phyloP scores from a whole-genome alignment of 768 basidiomycete genomes.

The Pleurotus djamor region DNA sequence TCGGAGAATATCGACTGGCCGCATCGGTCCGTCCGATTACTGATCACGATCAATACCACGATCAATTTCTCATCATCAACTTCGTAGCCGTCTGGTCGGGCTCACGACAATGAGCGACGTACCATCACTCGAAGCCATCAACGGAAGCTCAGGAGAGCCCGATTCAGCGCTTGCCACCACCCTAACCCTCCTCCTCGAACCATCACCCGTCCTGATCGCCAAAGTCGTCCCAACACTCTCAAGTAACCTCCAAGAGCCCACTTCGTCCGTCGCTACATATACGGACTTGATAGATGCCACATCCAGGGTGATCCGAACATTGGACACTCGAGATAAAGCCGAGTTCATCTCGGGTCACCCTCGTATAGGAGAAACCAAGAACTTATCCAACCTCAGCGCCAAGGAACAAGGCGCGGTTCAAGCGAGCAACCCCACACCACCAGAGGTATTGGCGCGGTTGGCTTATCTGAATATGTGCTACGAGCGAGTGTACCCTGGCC shows the following conservation, averaged over 20 bases:
- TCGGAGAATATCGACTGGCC: conserved; percentile 2
- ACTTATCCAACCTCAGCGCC: conserved; percentile 72
- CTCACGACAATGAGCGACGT: neutral
- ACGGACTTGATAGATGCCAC: conserved; percentile 53
- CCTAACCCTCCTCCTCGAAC: conserved; percentile 41
- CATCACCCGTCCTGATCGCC: conserved; percentile 48
- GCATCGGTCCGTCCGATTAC: neutral
- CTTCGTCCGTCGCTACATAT: conserved; percentile 36
- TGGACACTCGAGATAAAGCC: conserved; percentile 50
- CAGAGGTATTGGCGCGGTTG: conserved; percentile 72
- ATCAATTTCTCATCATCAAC: no score
- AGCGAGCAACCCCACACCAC: conserved; percentile 50
- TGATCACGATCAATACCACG: neutral
- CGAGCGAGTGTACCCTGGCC: conserved; percentile 66
- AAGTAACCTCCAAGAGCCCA: conserved; percentile 14
- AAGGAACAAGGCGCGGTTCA: conserved; percentile 66
- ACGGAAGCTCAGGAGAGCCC: conserved; percentile 23
- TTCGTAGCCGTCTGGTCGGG: no score
- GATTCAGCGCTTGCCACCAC: conserved; percentile 30
- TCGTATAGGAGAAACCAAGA: conserved; percentile 81
- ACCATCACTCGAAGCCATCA: conserved; percentile 31
- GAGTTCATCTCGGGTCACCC: conserved; percentile 84
- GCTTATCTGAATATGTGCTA: conserved; percentile 76
- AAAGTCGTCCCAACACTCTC: conserved; percentile 52
- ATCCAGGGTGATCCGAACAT: conserved; percentile 45